Evolutionary conservation across 2,329 filamentous ascomycete species (phyloP).

Genomic region (Coniochaeta sp.): DNA sequence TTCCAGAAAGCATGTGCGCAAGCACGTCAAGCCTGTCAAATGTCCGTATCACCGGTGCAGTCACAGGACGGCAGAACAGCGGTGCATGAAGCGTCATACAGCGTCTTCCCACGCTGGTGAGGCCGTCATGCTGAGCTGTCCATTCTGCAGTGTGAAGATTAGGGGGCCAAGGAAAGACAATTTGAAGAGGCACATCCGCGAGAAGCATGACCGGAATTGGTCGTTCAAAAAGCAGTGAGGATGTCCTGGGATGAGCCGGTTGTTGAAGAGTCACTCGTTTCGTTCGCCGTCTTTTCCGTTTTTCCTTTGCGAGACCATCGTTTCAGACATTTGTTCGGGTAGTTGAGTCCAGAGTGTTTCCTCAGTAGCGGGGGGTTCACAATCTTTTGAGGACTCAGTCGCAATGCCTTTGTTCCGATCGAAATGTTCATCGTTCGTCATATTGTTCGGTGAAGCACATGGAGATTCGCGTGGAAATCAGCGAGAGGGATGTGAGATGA

Average conservation of each 20-base stretch:
- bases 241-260: background rate
- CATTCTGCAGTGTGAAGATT: background rate
- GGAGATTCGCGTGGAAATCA: too few species aligned
- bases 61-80: background rate
- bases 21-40: background rate
- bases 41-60: background rate
- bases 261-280: too few species aligned
- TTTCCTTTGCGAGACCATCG: too few species aligned
- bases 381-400: too few species aligned
- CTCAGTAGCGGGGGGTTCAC: too few species aligned
- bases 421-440: too few species aligned
- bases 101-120: background rate
- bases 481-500: too few species aligned
- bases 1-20: background rate
- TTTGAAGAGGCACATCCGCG: background rate
- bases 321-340: too few species aligned
- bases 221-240: background rate
- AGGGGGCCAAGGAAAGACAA: background rate
- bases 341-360: too few species aligned
- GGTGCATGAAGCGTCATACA: background rate
- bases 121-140: background rate
- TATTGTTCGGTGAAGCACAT: too few species aligned
- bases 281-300: too few species aligned
- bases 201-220: background rate
- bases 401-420: too few species aligned